These are phyloP conservation scores for Choanephora cucurbitarum DNA, from an alignment of 371 early-diverging fungal genomes.

Conservation along the genomic window DNA sequence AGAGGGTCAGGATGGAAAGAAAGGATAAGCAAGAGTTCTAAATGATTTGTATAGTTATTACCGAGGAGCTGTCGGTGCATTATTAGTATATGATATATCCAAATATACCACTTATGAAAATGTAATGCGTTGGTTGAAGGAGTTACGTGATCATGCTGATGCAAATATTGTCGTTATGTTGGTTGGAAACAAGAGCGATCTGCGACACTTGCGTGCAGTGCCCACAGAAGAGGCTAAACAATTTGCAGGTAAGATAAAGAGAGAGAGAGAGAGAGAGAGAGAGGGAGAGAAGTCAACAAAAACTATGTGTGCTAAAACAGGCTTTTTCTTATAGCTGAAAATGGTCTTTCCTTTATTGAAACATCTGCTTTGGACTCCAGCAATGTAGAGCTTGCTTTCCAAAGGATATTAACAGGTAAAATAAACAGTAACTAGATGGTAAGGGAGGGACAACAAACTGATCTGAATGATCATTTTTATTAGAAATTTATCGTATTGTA, in stretches of 20 bases:
- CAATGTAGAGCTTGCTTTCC: conserved; percentile 95
- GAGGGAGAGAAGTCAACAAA: too few relatives aligned
- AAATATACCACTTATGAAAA: conserved; percentile 95
- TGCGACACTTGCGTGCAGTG: conserved; percentile 94
- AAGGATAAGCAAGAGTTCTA: not conserved
- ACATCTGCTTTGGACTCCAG: conserved; percentile 94
- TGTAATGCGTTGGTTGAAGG: conserved; percentile 97
- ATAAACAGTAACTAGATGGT: conserved; percentile 1
- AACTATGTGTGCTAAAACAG: conserved; percentile 1
- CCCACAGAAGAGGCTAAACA: conserved; percentile 96
- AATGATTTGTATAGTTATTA: conserved; percentile 76
- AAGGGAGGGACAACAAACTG: too few relatives aligned
- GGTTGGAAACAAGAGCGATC: conserved; percentile 99
- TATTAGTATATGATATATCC: conserved; percentile 99
- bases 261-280: not conserved
- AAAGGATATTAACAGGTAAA: conserved; percentile 88
- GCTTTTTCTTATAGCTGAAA: conserved; percentile 64
- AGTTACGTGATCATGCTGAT: conserved; percentile 97
- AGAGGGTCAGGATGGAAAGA: not conserved
- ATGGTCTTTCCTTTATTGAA: conserved; percentile 92
- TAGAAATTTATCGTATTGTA: conserved; percentile 92
- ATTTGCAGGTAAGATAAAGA: conserved; percentile 77
- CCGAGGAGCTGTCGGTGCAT: conserved; percentile 99
- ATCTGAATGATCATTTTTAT: too few relatives aligned
- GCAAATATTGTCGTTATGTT: conserved; percentile 98